These are phyloP conservation scores for Picochlorum sp. DNA, from an alignment of 139 green algal genomes.

Conservation along the genomic window DNA sequence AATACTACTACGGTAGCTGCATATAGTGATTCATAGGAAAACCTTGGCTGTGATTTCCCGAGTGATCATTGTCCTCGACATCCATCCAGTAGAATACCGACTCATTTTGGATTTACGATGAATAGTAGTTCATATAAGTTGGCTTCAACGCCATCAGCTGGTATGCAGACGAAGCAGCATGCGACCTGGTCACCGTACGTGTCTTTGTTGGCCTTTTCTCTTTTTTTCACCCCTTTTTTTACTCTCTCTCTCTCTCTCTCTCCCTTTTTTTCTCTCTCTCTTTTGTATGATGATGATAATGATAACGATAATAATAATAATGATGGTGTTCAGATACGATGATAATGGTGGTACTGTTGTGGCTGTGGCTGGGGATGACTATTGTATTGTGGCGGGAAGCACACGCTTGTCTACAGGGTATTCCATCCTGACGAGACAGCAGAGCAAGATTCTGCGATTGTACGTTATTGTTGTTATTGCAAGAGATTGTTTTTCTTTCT, in stretches of 20 bases:
- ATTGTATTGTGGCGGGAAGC: slow-evolving; percentile 89
- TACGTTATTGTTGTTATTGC: slow-evolving; percentile 36
- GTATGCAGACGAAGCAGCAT: slow-evolving; percentile 31
- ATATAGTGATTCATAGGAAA: too few relatives aligned
- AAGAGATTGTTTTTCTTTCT: too few relatives aligned
- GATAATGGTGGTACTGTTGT: slow-evolving; percentile 66
- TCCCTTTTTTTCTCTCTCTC: too few relatives aligned
- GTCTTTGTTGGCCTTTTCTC: too few relatives aligned
- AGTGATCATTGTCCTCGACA: too few relatives aligned
- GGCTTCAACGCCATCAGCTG: slow-evolving; percentile 13
- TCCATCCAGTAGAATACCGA: too few relatives aligned
- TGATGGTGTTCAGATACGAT: slow-evolving; percentile 13
- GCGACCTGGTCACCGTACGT: slow-evolving; percentile 58
- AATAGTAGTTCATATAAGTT: neutral
- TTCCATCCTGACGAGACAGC: slow-evolving; percentile 83
- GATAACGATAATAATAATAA: neutral
- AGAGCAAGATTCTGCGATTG: slow-evolving; percentile 76
- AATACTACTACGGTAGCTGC: too few relatives aligned
- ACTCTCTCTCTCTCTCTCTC: too few relatives aligned
- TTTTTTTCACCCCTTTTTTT: too few relatives aligned
- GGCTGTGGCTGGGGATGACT: slow-evolving; percentile 90
- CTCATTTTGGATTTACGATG: too few relatives aligned
- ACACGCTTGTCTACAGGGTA: slow-evolving; percentile 94
- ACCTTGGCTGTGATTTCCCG: too few relatives aligned
- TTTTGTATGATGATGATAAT: neutral